Evolutionary conservation across 2,329 filamentous ascomycete genomes (phyloP).

Genomic region (Epichloe bromicola): DNA sequence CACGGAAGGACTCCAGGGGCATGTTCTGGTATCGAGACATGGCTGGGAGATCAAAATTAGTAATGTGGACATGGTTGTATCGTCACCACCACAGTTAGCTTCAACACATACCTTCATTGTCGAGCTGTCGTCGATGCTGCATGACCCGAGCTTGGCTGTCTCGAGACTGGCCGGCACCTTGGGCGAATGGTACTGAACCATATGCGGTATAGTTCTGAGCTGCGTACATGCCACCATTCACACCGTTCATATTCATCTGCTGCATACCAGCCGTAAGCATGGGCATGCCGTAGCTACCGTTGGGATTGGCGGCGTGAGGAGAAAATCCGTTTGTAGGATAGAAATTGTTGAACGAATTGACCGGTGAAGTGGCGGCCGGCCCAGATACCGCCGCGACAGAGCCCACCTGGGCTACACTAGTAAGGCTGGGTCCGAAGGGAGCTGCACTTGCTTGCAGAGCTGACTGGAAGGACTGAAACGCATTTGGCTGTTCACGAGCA

Average conservation of each 20-base stretch:
- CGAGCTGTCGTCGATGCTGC: conserved; percentile 60
- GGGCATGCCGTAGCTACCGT: conserved; percentile 16
- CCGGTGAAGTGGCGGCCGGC: conserved; percentile 11
- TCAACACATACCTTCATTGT: conserved; percentile 48
- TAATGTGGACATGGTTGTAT: not conserved
- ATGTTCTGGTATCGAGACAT: conserved; percentile 77
- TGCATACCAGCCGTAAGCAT: conserved; percentile 58
- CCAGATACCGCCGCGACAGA: conserved; percentile 14
- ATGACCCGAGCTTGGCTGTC: conserved; percentile 68
- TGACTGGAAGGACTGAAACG: conserved; percentile 52
- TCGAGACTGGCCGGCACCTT: conserved; percentile 39
- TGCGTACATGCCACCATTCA: conserved; percentile 35
- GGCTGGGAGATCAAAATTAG: conserved; percentile 27
- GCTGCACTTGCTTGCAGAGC: conserved; percentile 68
- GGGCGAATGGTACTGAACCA: conserved; percentile 34
- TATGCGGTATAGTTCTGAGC: conserved; percentile 47
- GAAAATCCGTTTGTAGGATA: conserved; percentile 19
- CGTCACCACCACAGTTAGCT: not conserved
- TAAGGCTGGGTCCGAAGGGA: conserved; percentile 56
- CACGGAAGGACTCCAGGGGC: conserved; percentile 65
- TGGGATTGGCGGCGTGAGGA: conserved; percentile 13
- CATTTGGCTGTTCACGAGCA: conserved; percentile 30
- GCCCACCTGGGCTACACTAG: conserved; percentile 15
- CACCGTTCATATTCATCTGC: conserved; percentile 44
- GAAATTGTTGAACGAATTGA: conserved; percentile 19